Conservation (phyloP, 495 filamentous ascomycete species). For the Hypoxylon fragiforme region DNA sequence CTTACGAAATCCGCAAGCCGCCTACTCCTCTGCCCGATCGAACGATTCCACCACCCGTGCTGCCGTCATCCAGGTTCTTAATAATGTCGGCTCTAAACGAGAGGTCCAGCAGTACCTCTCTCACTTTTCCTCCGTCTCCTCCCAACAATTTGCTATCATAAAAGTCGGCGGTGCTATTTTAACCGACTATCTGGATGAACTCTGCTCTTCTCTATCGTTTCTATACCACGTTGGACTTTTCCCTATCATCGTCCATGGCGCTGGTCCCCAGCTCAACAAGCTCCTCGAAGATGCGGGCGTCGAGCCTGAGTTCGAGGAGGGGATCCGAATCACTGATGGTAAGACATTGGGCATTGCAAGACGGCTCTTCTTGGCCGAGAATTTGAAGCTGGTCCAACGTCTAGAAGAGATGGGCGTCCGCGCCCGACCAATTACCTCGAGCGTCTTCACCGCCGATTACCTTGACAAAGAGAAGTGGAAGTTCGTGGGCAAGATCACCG, state of each 20-base stretch:
- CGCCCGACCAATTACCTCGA: conserved; percentile 87
- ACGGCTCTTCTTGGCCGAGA: conserved; percentile 93
- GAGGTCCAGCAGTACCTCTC: conserved; percentile 98
- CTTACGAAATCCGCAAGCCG: conserved; percentile 36
- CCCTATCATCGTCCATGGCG: conserved; percentile 95
- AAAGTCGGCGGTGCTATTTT: conserved; percentile 98
- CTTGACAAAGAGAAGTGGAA: conserved; percentile 94
- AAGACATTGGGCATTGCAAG: conserved; percentile 91
- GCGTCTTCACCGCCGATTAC: conserved; percentile 94
- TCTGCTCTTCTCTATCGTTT: conserved; percentile 87
- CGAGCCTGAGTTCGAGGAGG: conserved; percentile 94
- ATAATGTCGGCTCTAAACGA: conserved; percentile 94
- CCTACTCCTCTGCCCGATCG: conserved; percentile 40
- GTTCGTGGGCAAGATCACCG: conserved; percentile 91
- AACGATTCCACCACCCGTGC: conserved; percentile 68
- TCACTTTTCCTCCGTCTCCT: conserved; percentile 95
- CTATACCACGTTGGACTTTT: conserved; percentile 94
- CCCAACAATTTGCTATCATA: conserved; percentile 97
- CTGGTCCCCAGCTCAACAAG: conserved; percentile 94
- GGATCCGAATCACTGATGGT: conserved; percentile 92
- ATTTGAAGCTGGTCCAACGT: conserved; percentile 90
- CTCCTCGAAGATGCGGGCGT: conserved; percentile 90
- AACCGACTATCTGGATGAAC: conserved; percentile 87
- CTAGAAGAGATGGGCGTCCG: conserved; percentile 89
- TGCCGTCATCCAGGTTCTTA: conserved; percentile 91